Evolutionary conservation across 2,329 filamentous ascomycete genomes (phyloP).

Genomic region (Xylogone sp.): DNA sequence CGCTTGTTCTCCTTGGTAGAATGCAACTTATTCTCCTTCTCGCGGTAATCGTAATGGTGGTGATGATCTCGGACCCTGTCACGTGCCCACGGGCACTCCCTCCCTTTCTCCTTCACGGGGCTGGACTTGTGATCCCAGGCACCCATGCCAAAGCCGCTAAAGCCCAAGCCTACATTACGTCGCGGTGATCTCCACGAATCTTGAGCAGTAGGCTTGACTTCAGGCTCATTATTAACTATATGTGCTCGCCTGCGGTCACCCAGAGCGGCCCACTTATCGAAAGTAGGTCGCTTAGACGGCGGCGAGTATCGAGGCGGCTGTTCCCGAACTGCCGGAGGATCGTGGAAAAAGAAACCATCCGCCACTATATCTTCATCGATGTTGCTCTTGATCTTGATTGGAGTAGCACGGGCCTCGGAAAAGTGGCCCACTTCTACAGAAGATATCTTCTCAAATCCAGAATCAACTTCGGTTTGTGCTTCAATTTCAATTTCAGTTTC

Average conservation of each 20-base stretch:
- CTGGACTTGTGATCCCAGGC: constrained; percentile 28
- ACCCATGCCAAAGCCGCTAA: constrained; percentile 40
- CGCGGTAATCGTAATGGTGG: constrained; percentile 37
- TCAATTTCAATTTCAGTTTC: neutral
- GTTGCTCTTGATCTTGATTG: constrained; percentile 33
- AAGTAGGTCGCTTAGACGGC: constrained; percentile 56
- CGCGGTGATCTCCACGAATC: constrained; percentile 38
- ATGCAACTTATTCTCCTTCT: constrained; percentile 41
- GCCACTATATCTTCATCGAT: constrained; percentile 63
- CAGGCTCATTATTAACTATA: constrained; percentile 44
- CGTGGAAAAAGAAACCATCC: constrained; percentile 72
- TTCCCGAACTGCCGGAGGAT: constrained; percentile 39
- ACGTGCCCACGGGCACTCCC: constrained; percentile 46
- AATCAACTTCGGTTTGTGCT: constrained; percentile 36
- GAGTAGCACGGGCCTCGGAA: constrained; percentile 33
- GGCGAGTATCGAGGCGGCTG: constrained; percentile 57
- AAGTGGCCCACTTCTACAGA: neutral
- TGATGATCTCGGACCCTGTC: constrained; percentile 40
- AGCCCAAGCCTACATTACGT: constrained; percentile 41
- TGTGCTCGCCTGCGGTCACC: constrained; percentile 77
- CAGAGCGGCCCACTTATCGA: constrained; percentile 88
- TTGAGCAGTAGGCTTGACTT: constrained; percentile 13
- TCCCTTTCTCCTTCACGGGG: constrained; percentile 32
- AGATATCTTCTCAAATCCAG: constrained; percentile 40
- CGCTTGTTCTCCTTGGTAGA: constrained; percentile 31